These are phyloP conservation scores for Erodium texanum DNA, from an alignment of 441 rosid genomes.

Conservation along the genomic window DNA sequence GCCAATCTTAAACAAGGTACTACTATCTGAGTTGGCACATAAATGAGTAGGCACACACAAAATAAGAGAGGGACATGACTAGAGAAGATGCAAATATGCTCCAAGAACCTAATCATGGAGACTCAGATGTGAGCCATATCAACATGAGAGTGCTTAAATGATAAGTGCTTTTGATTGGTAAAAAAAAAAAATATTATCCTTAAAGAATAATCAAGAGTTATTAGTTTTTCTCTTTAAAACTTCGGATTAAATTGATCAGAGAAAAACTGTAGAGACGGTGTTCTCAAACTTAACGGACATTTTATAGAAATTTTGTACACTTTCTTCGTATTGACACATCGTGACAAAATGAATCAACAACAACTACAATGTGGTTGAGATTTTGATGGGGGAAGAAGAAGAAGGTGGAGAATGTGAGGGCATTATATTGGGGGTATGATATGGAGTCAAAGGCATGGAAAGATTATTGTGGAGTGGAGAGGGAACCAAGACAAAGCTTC, in stretches of 20 bases:
- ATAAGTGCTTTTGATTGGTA: no score
- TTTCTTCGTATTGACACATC: no score
- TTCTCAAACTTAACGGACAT: not conserved
- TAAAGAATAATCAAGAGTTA: no score
- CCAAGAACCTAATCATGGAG: not conserved
- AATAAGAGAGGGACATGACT: not conserved
- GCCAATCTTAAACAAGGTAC: constrained; percentile 2
- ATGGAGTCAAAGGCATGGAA: not conserved
- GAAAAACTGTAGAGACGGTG: no score
- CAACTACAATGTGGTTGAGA: not conserved
- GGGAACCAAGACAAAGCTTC: constrained; percentile 8
- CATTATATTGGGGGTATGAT: not conserved
- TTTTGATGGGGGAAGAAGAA: not conserved
- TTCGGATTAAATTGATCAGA: no score
- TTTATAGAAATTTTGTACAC: no score
- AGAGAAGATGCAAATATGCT: constrained; percentile 1
- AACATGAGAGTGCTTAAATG: not conserved
- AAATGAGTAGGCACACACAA: not conserved
- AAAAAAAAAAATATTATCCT: no score
- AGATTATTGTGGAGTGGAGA: not conserved
- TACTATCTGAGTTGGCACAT: not conserved
- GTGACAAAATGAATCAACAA: not conserved
- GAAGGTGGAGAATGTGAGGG: not conserved
- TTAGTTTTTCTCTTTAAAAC: no score
- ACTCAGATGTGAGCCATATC: not conserved